phyloP scores from a whole-genome alignment of 148 eudicot genomes.

The Chenopodium berlandieri region DNA sequence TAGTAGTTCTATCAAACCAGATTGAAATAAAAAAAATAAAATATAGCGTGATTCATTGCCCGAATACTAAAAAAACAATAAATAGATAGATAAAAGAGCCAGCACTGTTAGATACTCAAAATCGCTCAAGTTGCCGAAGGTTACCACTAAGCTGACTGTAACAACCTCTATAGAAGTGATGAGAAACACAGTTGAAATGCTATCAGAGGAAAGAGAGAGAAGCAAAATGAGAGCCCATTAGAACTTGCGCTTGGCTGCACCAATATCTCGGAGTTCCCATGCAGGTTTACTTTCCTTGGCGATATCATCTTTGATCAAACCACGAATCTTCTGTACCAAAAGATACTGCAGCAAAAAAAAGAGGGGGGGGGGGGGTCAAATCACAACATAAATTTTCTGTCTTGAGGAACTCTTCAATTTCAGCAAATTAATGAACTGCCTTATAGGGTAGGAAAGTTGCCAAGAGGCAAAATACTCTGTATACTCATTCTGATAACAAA shows the following conservation, averaged over 20 bases:
- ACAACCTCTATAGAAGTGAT: constrained; percentile 2
- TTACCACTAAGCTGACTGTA: constrained; percentile 24
- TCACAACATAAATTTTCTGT: neutral
- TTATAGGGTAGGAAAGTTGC: no score
- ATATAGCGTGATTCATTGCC: constrained; percentile 7
- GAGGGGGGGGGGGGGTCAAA: no score
- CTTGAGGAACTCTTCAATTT: neutral
- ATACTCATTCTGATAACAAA: no score
- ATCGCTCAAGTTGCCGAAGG: constrained; percentile 21
- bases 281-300: constrained; percentile 43
- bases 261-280: constrained; percentile 50
- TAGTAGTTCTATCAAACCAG: neutral
- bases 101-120: constrained; percentile 15
- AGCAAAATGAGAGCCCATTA: constrained; percentile 6
- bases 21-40: neutral
- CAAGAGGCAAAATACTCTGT: no score
- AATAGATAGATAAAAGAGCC: neutral
- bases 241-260: constrained; percentile 16
- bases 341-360: constrained; percentile 52
- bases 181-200: constrained; percentile 10
- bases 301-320: constrained; percentile 51
- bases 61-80: neutral
- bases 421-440: neutral
- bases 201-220: constrained; percentile 6
- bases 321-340: constrained; percentile 46